Evolutionary conservation across 129 eudicot genomes (phyloP).

Genomic region (Erigeron canadensis): DNA sequence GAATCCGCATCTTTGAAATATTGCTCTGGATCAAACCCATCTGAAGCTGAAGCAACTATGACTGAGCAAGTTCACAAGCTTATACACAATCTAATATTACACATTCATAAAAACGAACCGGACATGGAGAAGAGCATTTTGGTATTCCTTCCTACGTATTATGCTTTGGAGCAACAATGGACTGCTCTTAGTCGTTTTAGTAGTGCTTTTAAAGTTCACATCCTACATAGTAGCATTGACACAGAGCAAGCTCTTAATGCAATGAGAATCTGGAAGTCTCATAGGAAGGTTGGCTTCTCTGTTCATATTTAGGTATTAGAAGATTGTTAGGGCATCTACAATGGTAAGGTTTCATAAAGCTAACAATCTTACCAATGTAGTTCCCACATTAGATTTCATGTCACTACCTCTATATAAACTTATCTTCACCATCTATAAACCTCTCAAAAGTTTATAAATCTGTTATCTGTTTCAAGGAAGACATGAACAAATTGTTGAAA

Average conservation of each 20-base stretch:
- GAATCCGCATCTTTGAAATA: constrained; percentile 47
- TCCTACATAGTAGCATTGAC: constrained; percentile 90
- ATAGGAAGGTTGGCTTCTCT: constrained; percentile 67
- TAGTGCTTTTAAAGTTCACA: constrained; percentile 68
- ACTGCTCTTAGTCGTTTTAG: constrained; percentile 52
- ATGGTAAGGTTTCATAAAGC: too few relatives aligned
- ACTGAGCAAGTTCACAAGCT: constrained; percentile 66
- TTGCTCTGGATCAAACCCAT: constrained; percentile 73
- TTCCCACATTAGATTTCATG: too few relatives aligned
- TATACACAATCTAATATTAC: constrained; percentile 75
- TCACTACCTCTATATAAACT: too few relatives aligned
- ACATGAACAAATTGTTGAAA: too few relatives aligned
- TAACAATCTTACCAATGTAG: too few relatives aligned
- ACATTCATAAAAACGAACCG: constrained; percentile 79
- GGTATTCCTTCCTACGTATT: constrained; percentile 91
- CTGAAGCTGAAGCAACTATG: constrained; percentile 49
- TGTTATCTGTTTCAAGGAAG: too few relatives aligned
- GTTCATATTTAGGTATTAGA: constrained; percentile 8
- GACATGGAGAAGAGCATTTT: constrained; percentile 92
- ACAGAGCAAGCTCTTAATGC: constrained; percentile 87
- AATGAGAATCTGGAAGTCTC: constrained; percentile 80
- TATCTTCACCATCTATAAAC: too few relatives aligned
- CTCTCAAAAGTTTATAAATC: too few relatives aligned
- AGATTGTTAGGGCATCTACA: not conserved
- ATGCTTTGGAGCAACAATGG: constrained; percentile 90